Evolutionary conservation across 371 early-diverging fungal genomes (phyloP), one percentile per base, ranked within the genome.

Genomic region (Chytridiales sp.): DNA sequence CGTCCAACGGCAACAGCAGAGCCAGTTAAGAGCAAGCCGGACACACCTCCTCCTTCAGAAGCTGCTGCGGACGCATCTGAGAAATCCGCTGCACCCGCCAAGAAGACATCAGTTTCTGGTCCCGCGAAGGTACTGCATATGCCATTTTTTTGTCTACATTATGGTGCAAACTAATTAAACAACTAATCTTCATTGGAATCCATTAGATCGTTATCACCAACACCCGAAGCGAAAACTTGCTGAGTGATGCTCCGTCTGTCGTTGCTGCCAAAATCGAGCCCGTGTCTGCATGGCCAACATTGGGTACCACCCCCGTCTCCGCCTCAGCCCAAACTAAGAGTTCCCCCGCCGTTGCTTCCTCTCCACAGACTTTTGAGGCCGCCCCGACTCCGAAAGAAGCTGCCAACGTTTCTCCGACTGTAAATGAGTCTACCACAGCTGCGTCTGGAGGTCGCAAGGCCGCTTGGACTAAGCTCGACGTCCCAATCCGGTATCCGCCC

Each of bases 401-500:
- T 31, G 50, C 41, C 6, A 3, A 38, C 4, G 15, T 59, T 4
- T 9, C 24, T 13, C 24, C 54, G 26, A 42, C 34, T 19, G 40
- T 32, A 4, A 24, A 41, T 2, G 35, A 2, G 15, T 2, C 43
- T 32, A 31, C 54, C 9, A 17, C 38, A 11, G 36, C 21, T 15
- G 24, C 49, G 4, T 27, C 44, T 5, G 44, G 21, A 4, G 48
- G 50, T 39, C 55, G 58, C 38, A 64, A 72, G 40, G 52, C 46
- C 30, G 58, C 67, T 15, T 71, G 72, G 70, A 58, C 72, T 0
- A 69, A 69, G 46, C 38, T 72, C 41, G 72, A 69, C 41, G 66
- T 71, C 22, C 54, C 62, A 11, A 71, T 75, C 43, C 61, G 66
- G 30, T 70, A 66, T 51, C 46, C 61, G 13, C 53, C 67, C 21